phyloP scores from a whole-genome alignment of 179 eudicot species.

The Pouteria campechiana region DNA sequence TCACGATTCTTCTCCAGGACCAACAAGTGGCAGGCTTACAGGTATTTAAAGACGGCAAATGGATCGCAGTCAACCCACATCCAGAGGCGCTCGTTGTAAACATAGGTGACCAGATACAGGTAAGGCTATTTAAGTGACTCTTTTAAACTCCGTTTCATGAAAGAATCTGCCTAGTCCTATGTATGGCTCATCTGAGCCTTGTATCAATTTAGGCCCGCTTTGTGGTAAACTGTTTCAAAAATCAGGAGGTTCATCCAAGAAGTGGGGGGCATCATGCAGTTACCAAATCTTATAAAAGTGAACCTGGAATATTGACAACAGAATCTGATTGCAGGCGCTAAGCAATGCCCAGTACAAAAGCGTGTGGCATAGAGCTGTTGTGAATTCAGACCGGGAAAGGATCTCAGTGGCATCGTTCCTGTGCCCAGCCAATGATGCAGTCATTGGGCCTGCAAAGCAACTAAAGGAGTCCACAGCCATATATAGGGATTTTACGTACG shows the following conservation, averaged over 20 bases:
- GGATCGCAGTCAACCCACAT: conserved; percentile 69
- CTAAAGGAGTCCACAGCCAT: conserved; percentile 28
- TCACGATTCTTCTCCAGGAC: conserved; percentile 88
- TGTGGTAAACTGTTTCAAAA: background rate
- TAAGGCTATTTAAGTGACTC: conserved; percentile 2
- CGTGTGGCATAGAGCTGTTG: conserved; percentile 81
- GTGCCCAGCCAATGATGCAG: conserved; percentile 44
- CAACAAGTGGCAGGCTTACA: conserved; percentile 65
- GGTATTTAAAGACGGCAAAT: conserved; percentile 59
- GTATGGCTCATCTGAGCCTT: background rate
- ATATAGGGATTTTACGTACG: conserved; percentile 54
- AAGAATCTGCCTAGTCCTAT: background rate
- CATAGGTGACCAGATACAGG: conserved; percentile 92
- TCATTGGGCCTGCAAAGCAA: conserved; percentile 47
- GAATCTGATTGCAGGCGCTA: conserved; percentile 39
- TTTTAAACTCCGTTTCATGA: background rate
- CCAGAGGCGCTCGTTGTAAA: conserved; percentile 86
- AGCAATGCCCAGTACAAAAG: conserved; percentile 79
- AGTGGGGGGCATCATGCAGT: no score
- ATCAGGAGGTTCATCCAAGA: no score
- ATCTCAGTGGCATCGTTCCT: conserved; percentile 85
- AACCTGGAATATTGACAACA: background rate
- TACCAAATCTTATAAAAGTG: background rate
- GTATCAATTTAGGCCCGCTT: background rate
- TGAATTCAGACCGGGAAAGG: conserved; percentile 48